These are phyloP conservation scores for Cladorrhinum samala DNA, from an alignment of 495 filamentous ascomycete species.

Conservation along the genomic window DNA sequence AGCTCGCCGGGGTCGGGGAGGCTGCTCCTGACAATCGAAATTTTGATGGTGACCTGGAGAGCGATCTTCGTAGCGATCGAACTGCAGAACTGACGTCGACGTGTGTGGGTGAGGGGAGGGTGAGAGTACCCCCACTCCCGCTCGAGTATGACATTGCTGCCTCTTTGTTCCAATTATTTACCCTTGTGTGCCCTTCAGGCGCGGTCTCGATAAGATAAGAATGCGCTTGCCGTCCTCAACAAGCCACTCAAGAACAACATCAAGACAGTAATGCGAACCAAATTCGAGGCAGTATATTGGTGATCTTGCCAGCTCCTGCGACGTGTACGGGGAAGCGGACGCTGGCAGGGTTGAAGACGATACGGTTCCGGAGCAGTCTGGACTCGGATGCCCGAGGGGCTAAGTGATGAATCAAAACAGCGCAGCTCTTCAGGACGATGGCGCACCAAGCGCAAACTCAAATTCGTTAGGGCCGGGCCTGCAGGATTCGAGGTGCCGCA, in stretches of 20 bases:
- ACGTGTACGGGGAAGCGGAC: neutral
- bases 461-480: slow-evolving; percentile 6
- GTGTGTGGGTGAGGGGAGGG: slow-evolving; percentile 76
- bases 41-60: slow-evolving; percentile 84
- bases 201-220: neutral
- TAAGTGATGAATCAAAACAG: slow-evolving; percentile 12
- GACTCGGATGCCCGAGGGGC: slow-evolving; percentile 8
- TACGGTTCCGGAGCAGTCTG: slow-evolving; percentile 10
- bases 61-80: slow-evolving; percentile 70
- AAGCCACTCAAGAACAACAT: neutral
- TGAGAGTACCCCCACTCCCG: slow-evolving; percentile 67
- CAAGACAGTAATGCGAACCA: neutral
- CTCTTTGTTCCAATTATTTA: neutral
- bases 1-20: slow-evolving; percentile 5
- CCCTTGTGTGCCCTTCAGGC: neutral
- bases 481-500: neutral
- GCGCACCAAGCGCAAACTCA: slow-evolving; percentile 20
- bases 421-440: slow-evolving; percentile 16
- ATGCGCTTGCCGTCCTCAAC: neutral
- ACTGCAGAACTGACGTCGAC: slow-evolving; percentile 73
- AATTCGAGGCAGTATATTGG: neutral
- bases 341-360: slow-evolving; percentile 2
- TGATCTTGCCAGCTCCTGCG: neutral
- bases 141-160: slow-evolving; percentile 36
- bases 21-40: slow-evolving; percentile 50